Percentiles rank a stretch among this genome's conserved stretches.
These are phyloP conservation scores for Sclerotinia minor DNA, from an alignment of 2,329 filamentous ascomycete species.

Conservation along the genomic window DNA sequence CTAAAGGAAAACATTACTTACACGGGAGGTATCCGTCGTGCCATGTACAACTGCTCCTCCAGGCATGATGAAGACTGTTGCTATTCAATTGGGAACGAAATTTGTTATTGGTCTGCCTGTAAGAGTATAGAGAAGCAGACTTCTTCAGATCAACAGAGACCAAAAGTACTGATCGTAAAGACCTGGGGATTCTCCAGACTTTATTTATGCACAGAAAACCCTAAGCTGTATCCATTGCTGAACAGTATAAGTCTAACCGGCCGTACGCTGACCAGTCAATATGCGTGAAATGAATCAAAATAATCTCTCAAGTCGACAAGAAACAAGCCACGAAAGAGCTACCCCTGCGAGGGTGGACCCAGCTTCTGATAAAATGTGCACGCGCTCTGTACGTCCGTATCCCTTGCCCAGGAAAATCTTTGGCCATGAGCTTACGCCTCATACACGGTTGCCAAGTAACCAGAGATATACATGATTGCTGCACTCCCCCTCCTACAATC, in stretches of 20 bases:
- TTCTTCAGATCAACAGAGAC: slow-evolving; percentile 12
- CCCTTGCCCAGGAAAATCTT: slow-evolving; percentile 10
- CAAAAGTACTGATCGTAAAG: neutral
- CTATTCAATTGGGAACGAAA: slow-evolving; percentile 12
- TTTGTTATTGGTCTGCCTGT: slow-evolving; percentile 8
- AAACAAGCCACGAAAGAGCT: slow-evolving; percentile 15
- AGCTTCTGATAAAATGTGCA: slow-evolving; percentile 16
- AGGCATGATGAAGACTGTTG: slow-evolving; percentile 22
- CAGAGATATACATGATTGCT: slow-evolving; percentile 7
- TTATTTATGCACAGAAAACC: slow-evolving; percentile 12
- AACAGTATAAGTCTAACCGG: slow-evolving; percentile 6
- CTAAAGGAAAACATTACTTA: slow-evolving; percentile 6
- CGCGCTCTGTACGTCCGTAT: slow-evolving; percentile 22
- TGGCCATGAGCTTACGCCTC: neutral
- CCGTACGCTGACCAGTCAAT: slow-evolving; percentile 18
- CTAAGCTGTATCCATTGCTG: neutral
- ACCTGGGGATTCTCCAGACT: slow-evolving; percentile 6
- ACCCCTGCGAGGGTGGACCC: slow-evolving; percentile 2
- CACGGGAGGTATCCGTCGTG: slow-evolving; percentile 26
- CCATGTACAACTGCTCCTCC: slow-evolving; percentile 25
- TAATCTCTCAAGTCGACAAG: neutral
- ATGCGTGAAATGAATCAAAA: slow-evolving; percentile 7
- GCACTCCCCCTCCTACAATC: neutral
- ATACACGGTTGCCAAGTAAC: slow-evolving; percentile 4
- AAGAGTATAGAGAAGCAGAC: slow-evolving; percentile 11